These are phyloP conservation scores for Solanum hybrid DNA, from an alignment of 305 asterid genomes.

Conservation along the genomic window DNA sequence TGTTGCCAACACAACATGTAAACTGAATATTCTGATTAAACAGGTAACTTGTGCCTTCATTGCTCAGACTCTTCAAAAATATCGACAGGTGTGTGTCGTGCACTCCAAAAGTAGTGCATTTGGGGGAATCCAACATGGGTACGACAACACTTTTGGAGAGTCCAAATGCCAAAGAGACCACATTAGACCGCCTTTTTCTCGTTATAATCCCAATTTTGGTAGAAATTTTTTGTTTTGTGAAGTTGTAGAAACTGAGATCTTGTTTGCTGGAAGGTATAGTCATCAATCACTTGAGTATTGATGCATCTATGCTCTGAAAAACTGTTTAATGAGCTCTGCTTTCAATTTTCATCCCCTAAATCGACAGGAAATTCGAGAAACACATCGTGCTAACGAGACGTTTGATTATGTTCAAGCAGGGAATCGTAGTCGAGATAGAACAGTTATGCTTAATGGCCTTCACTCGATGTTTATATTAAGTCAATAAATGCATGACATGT, in stretches of 20 bases:
- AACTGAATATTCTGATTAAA: neutral
- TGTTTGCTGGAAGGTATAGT: neutral
- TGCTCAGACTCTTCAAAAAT: neutral
- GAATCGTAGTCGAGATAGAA: neutral
- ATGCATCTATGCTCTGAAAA: neutral
- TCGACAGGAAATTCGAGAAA: neutral
- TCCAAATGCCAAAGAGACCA: neutral
- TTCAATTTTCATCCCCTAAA: neutral
- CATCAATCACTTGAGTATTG: neutral
- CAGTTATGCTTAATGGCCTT: neutral
- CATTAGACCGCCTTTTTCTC: neutral
- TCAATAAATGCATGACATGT: neutral
- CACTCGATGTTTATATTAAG: neutral
- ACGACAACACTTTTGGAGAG: neutral
- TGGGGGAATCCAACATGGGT: neutral
- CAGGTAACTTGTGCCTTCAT: neutral
- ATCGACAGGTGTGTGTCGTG: neutral
- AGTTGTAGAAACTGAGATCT: neutral
- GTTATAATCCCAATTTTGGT: neutral
- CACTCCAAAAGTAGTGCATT: neutral
- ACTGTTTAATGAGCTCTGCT: neutral
- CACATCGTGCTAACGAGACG: neutral
- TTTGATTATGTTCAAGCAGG: neutral
- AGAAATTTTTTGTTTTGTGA: neutral
- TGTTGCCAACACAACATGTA: constrained; percentile 1